These are phyloP conservation scores for Fomes fomentarius DNA, from an alignment of 1,284 basidiomycete species.

Conservation along the genomic window DNA sequence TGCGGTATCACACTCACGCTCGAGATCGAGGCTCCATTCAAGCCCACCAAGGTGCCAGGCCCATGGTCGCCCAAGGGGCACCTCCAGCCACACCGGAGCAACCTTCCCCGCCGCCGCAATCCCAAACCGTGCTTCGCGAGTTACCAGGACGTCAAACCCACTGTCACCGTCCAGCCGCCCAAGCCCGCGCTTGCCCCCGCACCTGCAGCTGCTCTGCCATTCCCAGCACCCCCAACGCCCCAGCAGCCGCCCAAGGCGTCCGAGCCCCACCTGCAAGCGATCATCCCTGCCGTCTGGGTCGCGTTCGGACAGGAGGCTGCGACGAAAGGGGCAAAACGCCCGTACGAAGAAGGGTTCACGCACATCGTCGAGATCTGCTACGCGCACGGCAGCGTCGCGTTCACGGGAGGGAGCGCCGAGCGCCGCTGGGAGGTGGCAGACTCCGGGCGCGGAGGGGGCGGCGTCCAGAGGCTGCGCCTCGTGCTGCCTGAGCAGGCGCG, in stretches of 20 bases:
- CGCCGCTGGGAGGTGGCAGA: slow-evolving; percentile 18
- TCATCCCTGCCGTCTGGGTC: slow-evolving; percentile 30
- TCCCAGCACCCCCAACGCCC: slow-evolving; percentile 2
- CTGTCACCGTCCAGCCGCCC: neutral
- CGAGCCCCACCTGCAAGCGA: slow-evolving; percentile 27
- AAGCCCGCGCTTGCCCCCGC: slow-evolving; percentile 6
- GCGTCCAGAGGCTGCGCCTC: slow-evolving; percentile 24
- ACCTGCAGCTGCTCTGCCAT: neutral
- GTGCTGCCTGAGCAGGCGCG: slow-evolving; percentile 23
- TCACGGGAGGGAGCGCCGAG: slow-evolving; percentile 13
- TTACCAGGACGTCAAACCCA: slow-evolving; percentile 17
- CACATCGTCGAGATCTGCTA: slow-evolving; percentile 33
- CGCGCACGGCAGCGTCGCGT: slow-evolving; percentile 5
- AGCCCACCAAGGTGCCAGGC: slow-evolving; percentile 10
- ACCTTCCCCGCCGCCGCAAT: slow-evolving; percentile 34
- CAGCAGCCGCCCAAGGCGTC: slow-evolving; percentile 16
- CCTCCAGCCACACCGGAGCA: slow-evolving; percentile 33
- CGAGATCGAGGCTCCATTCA: slow-evolving; percentile 23
- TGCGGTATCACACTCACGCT: slow-evolving; percentile 29
- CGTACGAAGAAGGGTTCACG: slow-evolving; percentile 27
- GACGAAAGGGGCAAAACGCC: too few relatives aligned
- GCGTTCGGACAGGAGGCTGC: slow-evolving; percentile 23
- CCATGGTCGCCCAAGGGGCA: slow-evolving; percentile 31
- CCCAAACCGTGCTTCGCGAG: slow-evolving; percentile 26
- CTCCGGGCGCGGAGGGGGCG: too few relatives aligned